Evolutionary conservation across 495 filamentous ascomycete species (phyloP), one percentile per base, ranked within the genome.

Genomic region (Aspergillus hancockii): DNA sequence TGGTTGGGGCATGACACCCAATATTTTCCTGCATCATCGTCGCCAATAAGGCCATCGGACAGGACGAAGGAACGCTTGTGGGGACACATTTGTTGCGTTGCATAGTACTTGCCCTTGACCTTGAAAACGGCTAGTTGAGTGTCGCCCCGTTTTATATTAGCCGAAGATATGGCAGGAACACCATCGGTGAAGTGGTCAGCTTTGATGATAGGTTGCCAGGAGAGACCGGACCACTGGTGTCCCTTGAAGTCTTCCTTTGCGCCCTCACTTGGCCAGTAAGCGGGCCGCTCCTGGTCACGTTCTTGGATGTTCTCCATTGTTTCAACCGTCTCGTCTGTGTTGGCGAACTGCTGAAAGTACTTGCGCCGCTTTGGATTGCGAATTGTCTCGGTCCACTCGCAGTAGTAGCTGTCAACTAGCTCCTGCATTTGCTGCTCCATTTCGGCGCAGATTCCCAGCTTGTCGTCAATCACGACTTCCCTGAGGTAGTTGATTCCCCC

Each of bases 11-110:
- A 98, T 3, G 87, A 90, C 3, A 98, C 86, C 87, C 88, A 96
- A 30, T 91, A 88, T 49, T 88, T 85, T 54, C 70, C 69, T 14
- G 71, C 56, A 70, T 79, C 73, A 56, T 88, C 84, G 43, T 96
- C 88, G n/a, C 93, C 93, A 41, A 97, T 84, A 2, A 98, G 67
- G 6, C 91, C 91, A 68, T 97, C 93, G 0, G 88, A 89, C 34
- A 97, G 83, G 30, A 91, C 88, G 71, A 98, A 97, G 0, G 93
- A 86, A 28, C 93, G 90, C 75, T 96, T 97, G 75, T 97, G 92
- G 14, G 93, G 93, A 70, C 93, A 98, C 93, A 98, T 98, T 71
- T 98, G 92, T 80, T 98, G 93, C 16, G 88, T 89, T n/a, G 91
- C 90, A 68, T 93, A 94, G 75, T 84, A 96, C 52, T 85, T 83